Conservation (phyloP, 768 basidiomycete species). For the Strobilomyces dryophilus region DNA sequence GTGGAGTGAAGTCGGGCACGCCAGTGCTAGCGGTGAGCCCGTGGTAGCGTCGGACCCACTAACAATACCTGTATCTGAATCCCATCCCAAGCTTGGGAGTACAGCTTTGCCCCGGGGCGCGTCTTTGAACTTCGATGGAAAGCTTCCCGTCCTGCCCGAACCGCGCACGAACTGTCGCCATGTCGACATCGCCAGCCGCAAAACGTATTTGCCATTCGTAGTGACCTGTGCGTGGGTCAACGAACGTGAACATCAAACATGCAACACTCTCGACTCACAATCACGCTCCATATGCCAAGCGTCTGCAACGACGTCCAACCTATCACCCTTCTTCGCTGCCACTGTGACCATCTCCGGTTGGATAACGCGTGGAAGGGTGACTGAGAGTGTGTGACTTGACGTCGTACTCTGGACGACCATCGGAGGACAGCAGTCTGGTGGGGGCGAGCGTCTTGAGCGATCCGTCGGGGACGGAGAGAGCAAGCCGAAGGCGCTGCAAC, state of each 20-base stretch:
- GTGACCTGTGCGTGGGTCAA: slow-evolving; percentile 39
- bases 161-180: slow-evolving; percentile 47
- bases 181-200: slow-evolving; percentile 50
- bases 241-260: background rate
- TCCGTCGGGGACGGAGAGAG: slow-evolving; percentile 28
- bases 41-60: slow-evolving; percentile 5
- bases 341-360: slow-evolving; percentile 63
- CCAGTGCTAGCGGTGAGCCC: slow-evolving; percentile 3
- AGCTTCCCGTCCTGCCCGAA: slow-evolving; percentile 44
- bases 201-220: slow-evolving; percentile 61
- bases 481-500: slow-evolving; percentile 10
- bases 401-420: slow-evolving; percentile 43
- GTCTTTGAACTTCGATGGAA: slow-evolving; percentile 42
- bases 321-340: slow-evolving; percentile 55
- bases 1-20: background rate
- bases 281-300: slow-evolving; percentile 59
- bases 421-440: slow-evolving; percentile 36
- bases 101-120: slow-evolving; percentile 24
- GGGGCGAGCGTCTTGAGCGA: slow-evolving; percentile 29
- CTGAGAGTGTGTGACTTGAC: slow-evolving; percentile 41
- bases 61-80: slow-evolving; percentile 25
- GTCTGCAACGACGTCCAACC: slow-evolving; percentile 53
- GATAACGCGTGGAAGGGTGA: slow-evolving; percentile 44
- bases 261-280: slow-evolving; percentile 39
- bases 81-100: slow-evolving; percentile 25